These are phyloP conservation scores for Gossypium laxum DNA, from an alignment of 441 rosid genomes.

Conservation along the genomic window DNA sequence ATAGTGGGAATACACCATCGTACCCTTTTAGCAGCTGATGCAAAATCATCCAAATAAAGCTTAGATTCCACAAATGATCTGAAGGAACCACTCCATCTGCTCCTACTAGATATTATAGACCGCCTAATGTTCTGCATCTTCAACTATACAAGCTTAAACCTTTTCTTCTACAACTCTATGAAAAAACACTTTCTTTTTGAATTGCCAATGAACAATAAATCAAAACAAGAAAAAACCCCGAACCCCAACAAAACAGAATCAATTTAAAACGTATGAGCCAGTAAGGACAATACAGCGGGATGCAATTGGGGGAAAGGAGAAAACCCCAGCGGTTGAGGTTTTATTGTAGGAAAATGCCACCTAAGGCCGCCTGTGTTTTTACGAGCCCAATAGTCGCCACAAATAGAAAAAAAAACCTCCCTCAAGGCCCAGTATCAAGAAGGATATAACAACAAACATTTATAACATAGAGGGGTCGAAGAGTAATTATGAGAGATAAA, in stretches of 20 bases:
- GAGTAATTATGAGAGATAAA: not conserved
- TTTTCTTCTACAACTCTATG: constrained; percentile 3
- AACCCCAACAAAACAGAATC: not conserved
- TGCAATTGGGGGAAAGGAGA: constrained; percentile 5
- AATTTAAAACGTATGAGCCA: not conserved
- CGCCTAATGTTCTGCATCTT: constrained; percentile 27
- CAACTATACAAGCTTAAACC: not conserved
- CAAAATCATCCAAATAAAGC: constrained; percentile 13
- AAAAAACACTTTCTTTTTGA: not conserved
- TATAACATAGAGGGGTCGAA: not conserved
- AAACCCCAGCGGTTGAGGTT: constrained; percentile 12
- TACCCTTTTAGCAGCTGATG: constrained; percentile 20
- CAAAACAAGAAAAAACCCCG: too few relatives aligned
- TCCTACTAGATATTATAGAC: constrained; percentile 18
- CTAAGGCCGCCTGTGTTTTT: not conserved
- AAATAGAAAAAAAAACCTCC: not conserved
- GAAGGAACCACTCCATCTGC: not conserved
- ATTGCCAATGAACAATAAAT: not conserved
- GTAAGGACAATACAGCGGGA: not conserved
- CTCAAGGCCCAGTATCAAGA: not conserved
- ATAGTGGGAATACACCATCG: not conserved
- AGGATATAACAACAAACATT: not conserved
- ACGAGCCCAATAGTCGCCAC: not conserved
- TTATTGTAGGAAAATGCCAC: constrained; percentile 7
- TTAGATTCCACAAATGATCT: constrained; percentile 8